phyloP scores from a whole-genome alignment of 169 alveolate species.

The Plasmodium gaboni region DNA sequence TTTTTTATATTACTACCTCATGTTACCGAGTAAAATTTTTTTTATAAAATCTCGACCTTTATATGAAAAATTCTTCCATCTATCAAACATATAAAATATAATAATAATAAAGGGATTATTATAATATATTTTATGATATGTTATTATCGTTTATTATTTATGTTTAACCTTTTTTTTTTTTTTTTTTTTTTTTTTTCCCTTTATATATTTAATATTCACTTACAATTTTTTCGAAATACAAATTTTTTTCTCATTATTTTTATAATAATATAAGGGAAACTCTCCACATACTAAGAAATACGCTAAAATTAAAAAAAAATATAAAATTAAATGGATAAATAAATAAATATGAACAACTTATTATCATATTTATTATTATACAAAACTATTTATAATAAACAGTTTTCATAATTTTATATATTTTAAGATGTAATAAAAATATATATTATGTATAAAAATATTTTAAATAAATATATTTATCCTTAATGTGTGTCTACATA shows the following conservation, averaged over 20 bases:
- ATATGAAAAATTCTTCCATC: conserved; percentile 29
- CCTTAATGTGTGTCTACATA: too few relatives aligned
- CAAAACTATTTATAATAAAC: too few relatives aligned
- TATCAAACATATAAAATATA: neutral
- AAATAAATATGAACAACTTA: too few relatives aligned
- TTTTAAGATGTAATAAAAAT: neutral
- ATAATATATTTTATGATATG: neutral
- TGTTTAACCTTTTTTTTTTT: neutral
- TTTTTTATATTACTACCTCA: conserved; percentile 19
- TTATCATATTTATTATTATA: too few relatives aligned
- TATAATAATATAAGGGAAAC: conserved; percentile 25
- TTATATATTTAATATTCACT: neutral
- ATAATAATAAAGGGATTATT: neutral
- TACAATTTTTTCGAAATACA: conserved; percentile 5
- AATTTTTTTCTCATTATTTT: conserved; percentile 22
- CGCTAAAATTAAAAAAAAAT: conserved; percentile 18
- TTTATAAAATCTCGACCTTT: conserved; percentile 48
- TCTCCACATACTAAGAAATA: conserved; percentile 44
- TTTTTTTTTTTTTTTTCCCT: conserved; percentile 4
- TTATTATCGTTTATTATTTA: too few relatives aligned
- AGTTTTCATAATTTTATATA: conserved; percentile 1
- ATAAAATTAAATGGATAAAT: too few relatives aligned
- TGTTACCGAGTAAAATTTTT: conserved; percentile 32
- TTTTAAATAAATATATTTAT: too few relatives aligned
- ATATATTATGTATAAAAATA: too few relatives aligned